phyloP scores from a whole-genome alignment of 1,284 basidiomycete species.

The Melampsora occidentalis region DNA sequence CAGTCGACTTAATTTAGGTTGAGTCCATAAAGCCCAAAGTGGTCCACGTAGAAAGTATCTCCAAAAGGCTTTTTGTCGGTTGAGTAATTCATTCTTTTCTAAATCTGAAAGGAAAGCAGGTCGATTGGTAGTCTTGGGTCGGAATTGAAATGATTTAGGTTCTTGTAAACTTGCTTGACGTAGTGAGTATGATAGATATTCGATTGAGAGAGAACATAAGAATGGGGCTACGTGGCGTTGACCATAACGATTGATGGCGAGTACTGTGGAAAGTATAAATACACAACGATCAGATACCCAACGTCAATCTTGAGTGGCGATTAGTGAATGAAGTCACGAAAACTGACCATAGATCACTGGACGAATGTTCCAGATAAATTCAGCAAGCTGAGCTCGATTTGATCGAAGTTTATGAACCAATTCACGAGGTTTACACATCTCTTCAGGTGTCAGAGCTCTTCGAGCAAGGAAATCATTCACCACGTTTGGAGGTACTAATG shows the following conservation, averaged over 20 bases:
- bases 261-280: slow-evolving; percentile 44
- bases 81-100: slow-evolving; percentile 66
- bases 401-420: slow-evolving; percentile 48
- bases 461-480: slow-evolving; percentile 49
- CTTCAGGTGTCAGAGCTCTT: slow-evolving; percentile 50
- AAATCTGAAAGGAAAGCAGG: slow-evolving; percentile 48
- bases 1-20: slow-evolving; percentile 72
- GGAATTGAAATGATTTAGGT: not conserved
- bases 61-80: slow-evolving; percentile 72
- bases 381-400: slow-evolving; percentile 45
- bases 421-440: slow-evolving; percentile 50
- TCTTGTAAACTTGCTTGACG: slow-evolving; percentile 17
- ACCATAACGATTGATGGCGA: slow-evolving; percentile 50
- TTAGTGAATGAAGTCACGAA: not conserved
- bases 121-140: slow-evolving; percentile 5
- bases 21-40: slow-evolving; percentile 80
- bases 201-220: slow-evolving; percentile 51
- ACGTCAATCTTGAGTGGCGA: not conserved
- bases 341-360: slow-evolving; percentile 52
- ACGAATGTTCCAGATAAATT: slow-evolving; percentile 52
- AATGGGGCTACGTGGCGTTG: slow-evolving; percentile 50
- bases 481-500: slow-evolving; percentile 25
- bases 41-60: slow-evolving; percentile 85
- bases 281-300: not conserved
- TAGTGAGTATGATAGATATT: slow-evolving; percentile 50